These are phyloP conservation scores for Pichia phayaonensis DNA, from an alignment of 805 yeast genomes.

Conservation along the genomic window DNA sequence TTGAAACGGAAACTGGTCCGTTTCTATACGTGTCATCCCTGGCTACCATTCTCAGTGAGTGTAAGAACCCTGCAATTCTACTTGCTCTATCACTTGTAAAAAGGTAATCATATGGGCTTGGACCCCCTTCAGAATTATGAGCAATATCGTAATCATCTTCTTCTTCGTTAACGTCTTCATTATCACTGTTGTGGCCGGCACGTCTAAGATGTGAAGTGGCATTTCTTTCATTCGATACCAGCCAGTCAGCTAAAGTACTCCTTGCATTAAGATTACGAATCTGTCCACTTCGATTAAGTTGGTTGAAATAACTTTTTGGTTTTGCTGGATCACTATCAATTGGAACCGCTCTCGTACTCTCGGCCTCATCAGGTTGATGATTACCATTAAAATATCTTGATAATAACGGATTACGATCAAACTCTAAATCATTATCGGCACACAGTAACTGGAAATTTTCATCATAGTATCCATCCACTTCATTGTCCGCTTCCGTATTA, in stretches of 20 bases:
- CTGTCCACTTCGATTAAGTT: neutral
- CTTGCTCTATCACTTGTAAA: conserved; percentile 27
- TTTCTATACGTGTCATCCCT: conserved; percentile 23
- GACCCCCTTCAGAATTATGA: neutral
- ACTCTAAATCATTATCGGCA: neutral
- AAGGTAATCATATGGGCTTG: conserved; percentile 20
- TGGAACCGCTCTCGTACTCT: no score
- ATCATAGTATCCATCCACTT: neutral
- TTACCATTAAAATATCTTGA: neutral
- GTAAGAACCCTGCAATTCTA: conserved; percentile 24
- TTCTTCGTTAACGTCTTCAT: conserved; percentile 1
- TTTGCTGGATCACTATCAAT: neutral
- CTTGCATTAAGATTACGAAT: neutral
- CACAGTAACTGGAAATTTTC: neutral
- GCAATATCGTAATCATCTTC: conserved; percentile 10
- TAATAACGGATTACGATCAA: neutral
- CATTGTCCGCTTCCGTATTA: neutral
- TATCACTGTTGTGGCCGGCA: neutral
- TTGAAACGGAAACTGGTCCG: conserved; percentile 19
- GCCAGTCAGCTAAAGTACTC: neutral
- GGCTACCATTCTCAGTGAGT: conserved; percentile 19
- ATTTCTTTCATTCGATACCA: neutral
- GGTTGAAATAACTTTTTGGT: neutral
- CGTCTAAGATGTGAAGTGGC: neutral
- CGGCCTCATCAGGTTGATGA: no score